A percentile compares a stretch with the other conserved stretches of the same genome.
Conservation (phyloP, 2,329 filamentous ascomycete species). For the Ophiosphaerella korrae region DNA sequence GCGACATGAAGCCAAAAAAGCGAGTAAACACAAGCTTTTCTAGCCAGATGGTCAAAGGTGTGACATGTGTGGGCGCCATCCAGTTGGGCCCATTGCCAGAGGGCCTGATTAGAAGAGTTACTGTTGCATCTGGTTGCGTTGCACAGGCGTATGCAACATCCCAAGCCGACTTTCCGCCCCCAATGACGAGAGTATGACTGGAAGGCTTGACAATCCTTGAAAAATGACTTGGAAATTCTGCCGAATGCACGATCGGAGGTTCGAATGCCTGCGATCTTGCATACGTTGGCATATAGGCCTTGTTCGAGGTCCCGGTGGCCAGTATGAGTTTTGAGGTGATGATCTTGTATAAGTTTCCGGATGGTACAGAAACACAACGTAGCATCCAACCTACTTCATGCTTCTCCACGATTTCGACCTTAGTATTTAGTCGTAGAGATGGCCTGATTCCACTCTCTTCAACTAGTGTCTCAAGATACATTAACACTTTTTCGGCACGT, state of each 20-base stretch:
- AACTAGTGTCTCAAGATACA: conserved; percentile 55
- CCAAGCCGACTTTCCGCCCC: conserved; percentile 67
- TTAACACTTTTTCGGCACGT: conserved; percentile 60
- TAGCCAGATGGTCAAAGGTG: conserved; percentile 69
- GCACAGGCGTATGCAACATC: conserved; percentile 66
- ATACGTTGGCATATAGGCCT: conserved; percentile 61
- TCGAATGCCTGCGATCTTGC: conserved; percentile 57
- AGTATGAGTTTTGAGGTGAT: conserved; percentile 60
- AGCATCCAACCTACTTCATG: conserved; percentile 28
- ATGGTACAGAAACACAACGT: conserved; percentile 13
- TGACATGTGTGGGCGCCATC: conserved; percentile 66
- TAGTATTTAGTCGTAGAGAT: conserved; percentile 57
- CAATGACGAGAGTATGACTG: conserved; percentile 57
- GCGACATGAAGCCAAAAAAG: conserved; percentile 74
- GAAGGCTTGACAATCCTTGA: conserved; percentile 44
- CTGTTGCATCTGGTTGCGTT: conserved; percentile 49
- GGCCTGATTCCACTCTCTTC: conserved; percentile 54
- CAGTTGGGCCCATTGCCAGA: conserved; percentile 65
- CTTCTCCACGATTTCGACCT: conserved; percentile 56
- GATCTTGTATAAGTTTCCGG: conserved; percentile 36
- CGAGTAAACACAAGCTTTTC: conserved; percentile 71
- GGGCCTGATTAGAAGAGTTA: conserved; percentile 64
- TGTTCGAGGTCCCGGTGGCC: conserved; percentile 65
- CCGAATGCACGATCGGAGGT: conserved; percentile 63
- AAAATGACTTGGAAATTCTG: conserved; percentile 55